phyloP scores from a whole-genome alignment of 257 asterid species.

The Misopates orontium region DNA sequence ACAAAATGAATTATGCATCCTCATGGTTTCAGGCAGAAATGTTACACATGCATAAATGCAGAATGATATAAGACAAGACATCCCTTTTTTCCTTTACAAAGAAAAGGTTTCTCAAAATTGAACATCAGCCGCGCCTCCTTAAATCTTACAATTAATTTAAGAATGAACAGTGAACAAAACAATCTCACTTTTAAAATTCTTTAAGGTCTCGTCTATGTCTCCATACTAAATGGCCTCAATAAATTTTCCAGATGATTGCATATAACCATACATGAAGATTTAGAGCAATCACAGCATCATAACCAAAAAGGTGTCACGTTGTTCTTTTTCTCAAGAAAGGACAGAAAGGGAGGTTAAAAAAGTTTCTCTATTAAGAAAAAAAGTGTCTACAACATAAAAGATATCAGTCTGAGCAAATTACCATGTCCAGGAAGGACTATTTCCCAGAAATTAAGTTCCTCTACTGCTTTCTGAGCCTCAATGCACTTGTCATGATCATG shows the following conservation, averaged over 20 bases:
- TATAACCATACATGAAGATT: background rate
- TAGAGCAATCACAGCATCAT: background rate
- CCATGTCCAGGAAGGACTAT: constrained; percentile 65
- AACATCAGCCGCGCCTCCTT: too few relatives aligned
- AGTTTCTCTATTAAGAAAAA: constrained; percentile 3
- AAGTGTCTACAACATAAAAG: constrained; percentile 21
- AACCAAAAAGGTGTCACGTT: background rate
- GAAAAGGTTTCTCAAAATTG: too few relatives aligned
- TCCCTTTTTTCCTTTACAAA: too few relatives aligned
- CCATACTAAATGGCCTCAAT: background rate
- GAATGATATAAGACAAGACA: too few relatives aligned
- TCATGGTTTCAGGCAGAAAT: too few relatives aligned
- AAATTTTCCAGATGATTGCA: background rate
- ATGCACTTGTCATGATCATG: constrained; percentile 71
- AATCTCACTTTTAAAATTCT: too few relatives aligned
- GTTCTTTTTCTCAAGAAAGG: background rate
- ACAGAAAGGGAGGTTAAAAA: background rate
- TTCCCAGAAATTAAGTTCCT: constrained; percentile 45
- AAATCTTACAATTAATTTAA: background rate
- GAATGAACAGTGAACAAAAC: background rate
- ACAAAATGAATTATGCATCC: too few relatives aligned
- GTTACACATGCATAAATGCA: too few relatives aligned
- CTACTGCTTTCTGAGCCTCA: constrained; percentile 45
- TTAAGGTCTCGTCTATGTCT: too few relatives aligned
- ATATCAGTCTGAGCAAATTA: constrained; percentile 30